Evolutionary conservation across 2,329 filamentous ascomycete species (phyloP).

Genomic region (Eutypa lata): DNA sequence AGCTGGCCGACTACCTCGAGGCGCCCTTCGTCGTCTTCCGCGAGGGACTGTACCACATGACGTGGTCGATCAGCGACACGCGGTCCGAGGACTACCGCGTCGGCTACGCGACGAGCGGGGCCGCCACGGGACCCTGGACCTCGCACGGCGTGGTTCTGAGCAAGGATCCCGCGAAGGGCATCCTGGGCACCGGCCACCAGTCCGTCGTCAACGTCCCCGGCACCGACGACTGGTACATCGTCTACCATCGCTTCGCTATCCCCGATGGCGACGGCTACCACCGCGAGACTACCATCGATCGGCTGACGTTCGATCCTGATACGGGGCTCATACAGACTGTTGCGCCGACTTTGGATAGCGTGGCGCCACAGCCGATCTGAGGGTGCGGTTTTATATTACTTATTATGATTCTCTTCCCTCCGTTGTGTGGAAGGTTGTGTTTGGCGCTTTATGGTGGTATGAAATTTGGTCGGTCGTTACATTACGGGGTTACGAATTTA

Average conservation of each 20-base stretch:
- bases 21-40: slow-evolving; percentile 39
- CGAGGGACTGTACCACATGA: slow-evolving; percentile 41
- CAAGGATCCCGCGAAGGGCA: slow-evolving; percentile 35
- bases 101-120: slow-evolving; percentile 41
- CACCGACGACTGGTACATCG: slow-evolving; percentile 46
- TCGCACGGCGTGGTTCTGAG: slow-evolving; percentile 40
- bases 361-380: slow-evolving; percentile 12
- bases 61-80: slow-evolving; percentile 44
- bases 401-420: no score
- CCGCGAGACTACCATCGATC: slow-evolving; percentile 40
- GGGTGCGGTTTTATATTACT: no score
- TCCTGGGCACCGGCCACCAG: slow-evolving; percentile 42
- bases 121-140: slow-evolving; percentile 36
- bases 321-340: slow-evolving; percentile 35
- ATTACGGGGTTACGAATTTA: no score
- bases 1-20: slow-evolving; percentile 40
- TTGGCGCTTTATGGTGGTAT: no score
- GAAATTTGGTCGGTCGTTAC: no score
- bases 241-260: slow-evolving; percentile 43
- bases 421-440: no score
- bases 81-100: slow-evolving; percentile 41
- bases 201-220: slow-evolving; percentile 41
- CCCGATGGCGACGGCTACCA: slow-evolving; percentile 39
- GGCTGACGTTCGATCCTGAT: slow-evolving; percentile 31
- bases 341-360: slow-evolving; percentile 30